phyloP scores from a whole-genome alignment of 192 early-diverging fungal species.

The Linnemannia hyalina region DNA sequence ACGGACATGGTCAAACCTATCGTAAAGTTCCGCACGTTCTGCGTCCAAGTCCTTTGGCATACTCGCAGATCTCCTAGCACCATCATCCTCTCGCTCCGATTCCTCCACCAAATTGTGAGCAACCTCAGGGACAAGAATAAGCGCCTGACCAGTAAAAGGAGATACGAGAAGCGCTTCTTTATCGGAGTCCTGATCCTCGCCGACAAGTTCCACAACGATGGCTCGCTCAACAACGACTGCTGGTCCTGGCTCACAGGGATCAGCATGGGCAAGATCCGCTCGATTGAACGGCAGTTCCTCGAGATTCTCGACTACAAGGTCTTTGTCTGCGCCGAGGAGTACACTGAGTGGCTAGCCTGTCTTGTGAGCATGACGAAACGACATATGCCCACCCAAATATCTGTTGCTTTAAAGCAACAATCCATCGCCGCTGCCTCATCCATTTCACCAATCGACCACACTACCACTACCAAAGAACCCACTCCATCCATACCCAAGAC shows the following conservation, averaged over 20 bases:
- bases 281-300: constrained; percentile 88
- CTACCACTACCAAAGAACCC: not conserved
- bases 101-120: constrained; percentile 60
- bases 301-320: constrained; percentile 77
- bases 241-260: constrained; percentile 90
- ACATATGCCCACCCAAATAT: constrained; percentile 47
- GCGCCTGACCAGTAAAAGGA: constrained; percentile 57
- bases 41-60: constrained; percentile 56
- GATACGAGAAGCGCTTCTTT: constrained; percentile 66
- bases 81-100: constrained; percentile 64
- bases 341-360: constrained; percentile 72
- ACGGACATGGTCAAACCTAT: constrained; percentile 35
- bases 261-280: constrained; percentile 81
- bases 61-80: constrained; percentile 65
- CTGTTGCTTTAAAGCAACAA: constrained; percentile 31
- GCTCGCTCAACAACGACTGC: constrained; percentile 88
- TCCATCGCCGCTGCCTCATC: constrained; percentile 23
- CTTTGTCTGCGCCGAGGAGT: constrained; percentile 75
- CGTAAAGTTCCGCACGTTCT: constrained; percentile 34
- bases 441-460: constrained; percentile 26
- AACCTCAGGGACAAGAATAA: constrained; percentile 48
- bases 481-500: too few relatives aligned
- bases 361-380: constrained; percentile 54
- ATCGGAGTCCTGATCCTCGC: constrained; percentile 69
- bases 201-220: constrained; percentile 87